Evolutionary conservation across 2,329 filamentous ascomycete genomes (phyloP), one percentile per base, ranked within the genome.

Genomic region (Pestalotiopsis sp.): DNA sequence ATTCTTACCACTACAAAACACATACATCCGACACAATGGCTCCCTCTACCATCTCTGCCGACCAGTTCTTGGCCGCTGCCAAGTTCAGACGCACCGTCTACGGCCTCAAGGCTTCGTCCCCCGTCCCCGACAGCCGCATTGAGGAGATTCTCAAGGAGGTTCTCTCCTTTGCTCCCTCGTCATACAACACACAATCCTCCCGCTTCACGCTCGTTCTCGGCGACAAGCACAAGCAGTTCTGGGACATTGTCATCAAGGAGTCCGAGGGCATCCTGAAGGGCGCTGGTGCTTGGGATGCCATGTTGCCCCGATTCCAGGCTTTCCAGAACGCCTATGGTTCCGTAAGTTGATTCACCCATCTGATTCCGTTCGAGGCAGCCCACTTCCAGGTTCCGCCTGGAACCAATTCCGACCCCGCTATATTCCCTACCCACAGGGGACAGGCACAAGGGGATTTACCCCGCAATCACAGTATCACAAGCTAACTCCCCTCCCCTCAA

Each of bases 61-160:
- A 71, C 64, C 71, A 76, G 61, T 76, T 69, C 67, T 74, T 78
- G n/a, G 72, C 72, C n/a, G 75, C 74, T 58, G 72, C 76, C 39
- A 71, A 69, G 61, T 70, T 71, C 67, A 78, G 78, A 31, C 77
- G 79, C 9, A 74, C 73, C 27, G 72, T 78, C 66, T 77, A 79
- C 69, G 70, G 67, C 39, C 72, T 79, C 0, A 74, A 72, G 36
- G 72, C 72, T 31, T 69, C 73, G 7, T 78, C 76, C 9, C 70
- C 73, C 2, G 77, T 79, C 17, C 65, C 78, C 2, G 77, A 80
- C 65, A 69, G 68, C 23, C 74, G 74, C 59, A 75, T 80, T 27
- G 65, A 74, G 63, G 71, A 77, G 39, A 73, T 80, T 14, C 61
- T 80, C 23, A 57, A 68, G 7, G 68, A 77, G 27, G 70, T 75